A percentile compares a stretch with the other conserved stretches of the same genome.
Conservation (phyloP, 2,329 filamentous ascomycete species). For the Colletotrichum sansevieriae region DNA sequence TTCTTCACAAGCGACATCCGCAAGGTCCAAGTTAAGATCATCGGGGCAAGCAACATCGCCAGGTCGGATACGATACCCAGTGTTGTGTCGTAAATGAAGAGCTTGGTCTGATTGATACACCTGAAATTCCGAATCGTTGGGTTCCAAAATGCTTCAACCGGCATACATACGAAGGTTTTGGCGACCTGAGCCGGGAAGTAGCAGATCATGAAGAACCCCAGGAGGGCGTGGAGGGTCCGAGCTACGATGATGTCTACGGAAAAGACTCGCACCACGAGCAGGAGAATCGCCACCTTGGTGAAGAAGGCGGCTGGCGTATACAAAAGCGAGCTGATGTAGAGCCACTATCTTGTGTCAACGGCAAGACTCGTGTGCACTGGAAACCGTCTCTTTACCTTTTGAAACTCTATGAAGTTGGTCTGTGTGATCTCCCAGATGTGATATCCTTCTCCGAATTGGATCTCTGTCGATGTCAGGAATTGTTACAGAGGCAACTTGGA, state of each 20-base stretch:
- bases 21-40: slow-evolving; percentile 49
- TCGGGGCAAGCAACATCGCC: slow-evolving; percentile 51
- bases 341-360: slow-evolving; percentile 42
- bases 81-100: slow-evolving; percentile 51
- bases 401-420: slow-evolving; percentile 11
- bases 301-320: slow-evolving; percentile 49
- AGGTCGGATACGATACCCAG: slow-evolving; percentile 51
- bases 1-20: slow-evolving; percentile 48
- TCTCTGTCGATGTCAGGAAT: slow-evolving; percentile 16
- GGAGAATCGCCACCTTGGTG: slow-evolving; percentile 49
- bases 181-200: slow-evolving; percentile 48
- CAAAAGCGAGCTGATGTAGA: slow-evolving; percentile 46
- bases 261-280: slow-evolving; percentile 50
- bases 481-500: not conserved
- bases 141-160: slow-evolving; percentile 46
- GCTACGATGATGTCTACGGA: slow-evolving; percentile 45
- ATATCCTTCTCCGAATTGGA: slow-evolving; percentile 27
- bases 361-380: not conserved
- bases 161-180: slow-evolving; percentile 46
- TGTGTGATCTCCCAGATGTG: slow-evolving; percentile 35
- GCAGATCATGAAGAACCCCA: slow-evolving; percentile 45
- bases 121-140: slow-evolving; percentile 20
- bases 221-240: slow-evolving; percentile 46
- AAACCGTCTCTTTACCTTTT: not conserved
- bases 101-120: slow-evolving; percentile 49